Evolutionary conservation across 2,329 filamentous ascomycete genomes (phyloP).

Genomic region (Neofusicoccum cordaticola): DNA sequence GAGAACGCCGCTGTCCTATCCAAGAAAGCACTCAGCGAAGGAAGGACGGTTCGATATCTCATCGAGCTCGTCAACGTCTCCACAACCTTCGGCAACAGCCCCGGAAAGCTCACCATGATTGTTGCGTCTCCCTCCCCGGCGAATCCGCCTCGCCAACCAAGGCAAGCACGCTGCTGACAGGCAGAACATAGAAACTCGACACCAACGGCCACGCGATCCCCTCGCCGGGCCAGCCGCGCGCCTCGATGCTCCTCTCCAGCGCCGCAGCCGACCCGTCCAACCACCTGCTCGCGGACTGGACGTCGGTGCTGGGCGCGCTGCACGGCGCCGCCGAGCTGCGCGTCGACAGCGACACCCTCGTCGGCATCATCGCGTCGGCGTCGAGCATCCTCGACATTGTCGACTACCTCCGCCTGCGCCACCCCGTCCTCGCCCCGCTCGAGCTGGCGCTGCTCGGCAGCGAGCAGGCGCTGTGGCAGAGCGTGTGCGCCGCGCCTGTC

Average conservation of each 20-base stretch:
- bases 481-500: constrained; percentile 43
- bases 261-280: constrained; percentile 19
- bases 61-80: constrained; percentile 29
- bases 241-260: constrained; percentile 20
- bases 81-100: background rate
- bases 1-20: constrained; percentile 28
- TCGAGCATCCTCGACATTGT: constrained; percentile 44
- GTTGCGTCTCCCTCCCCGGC: background rate
- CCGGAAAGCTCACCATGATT: background rate
- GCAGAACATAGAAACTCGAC: constrained; percentile 31
- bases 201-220: constrained; percentile 29
- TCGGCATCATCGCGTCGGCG: constrained; percentile 39
- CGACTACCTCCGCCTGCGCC: constrained; percentile 45
- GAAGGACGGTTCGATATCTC: constrained; percentile 31
- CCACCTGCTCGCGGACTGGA: constrained; percentile 36
- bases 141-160: background rate
- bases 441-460: constrained; percentile 48
- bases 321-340: constrained; percentile 41
- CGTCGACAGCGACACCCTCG: constrained; percentile 40
- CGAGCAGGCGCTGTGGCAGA: constrained; percentile 45
- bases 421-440: constrained; percentile 44
- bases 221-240: constrained; percentile 20
- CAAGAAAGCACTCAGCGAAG: constrained; percentile 25
- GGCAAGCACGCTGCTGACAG: background rate
- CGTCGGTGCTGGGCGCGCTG: constrained; percentile 46